These are phyloP conservation scores for Byssothecium circinans DNA, from an alignment of 2,329 filamentous ascomycete species.

Conservation along the genomic window DNA sequence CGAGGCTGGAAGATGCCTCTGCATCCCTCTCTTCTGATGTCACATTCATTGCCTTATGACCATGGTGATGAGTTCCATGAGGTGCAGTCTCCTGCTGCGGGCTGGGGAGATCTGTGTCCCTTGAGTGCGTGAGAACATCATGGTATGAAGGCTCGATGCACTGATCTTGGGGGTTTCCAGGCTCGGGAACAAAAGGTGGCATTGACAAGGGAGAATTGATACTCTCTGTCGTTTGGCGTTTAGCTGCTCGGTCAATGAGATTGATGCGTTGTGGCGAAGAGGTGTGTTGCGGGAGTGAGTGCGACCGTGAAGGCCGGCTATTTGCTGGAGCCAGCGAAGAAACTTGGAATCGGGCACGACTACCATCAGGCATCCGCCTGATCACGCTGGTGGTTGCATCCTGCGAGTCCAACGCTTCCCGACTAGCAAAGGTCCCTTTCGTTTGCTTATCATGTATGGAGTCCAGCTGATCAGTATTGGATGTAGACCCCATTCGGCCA, in stretches of 20 bases:
- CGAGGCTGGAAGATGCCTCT: slow-evolving; percentile 26
- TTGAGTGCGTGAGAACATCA: background rate
- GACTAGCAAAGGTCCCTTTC: slow-evolving; percentile 3
- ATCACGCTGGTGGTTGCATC: slow-evolving; percentile 8
- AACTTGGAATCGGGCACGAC: slow-evolving; percentile 14
- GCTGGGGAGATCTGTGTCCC: background rate
- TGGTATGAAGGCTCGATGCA: background rate
- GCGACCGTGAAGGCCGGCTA: slow-evolving; percentile 22
- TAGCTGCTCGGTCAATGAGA: slow-evolving; percentile 13
- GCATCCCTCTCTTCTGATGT: slow-evolving; percentile 4
- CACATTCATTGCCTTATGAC: slow-evolving; percentile 1
- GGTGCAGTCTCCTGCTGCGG: background rate
- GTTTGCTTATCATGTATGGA: background rate
- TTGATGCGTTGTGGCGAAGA: slow-evolving; percentile 22
- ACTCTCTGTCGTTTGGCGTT: slow-evolving; percentile 7
- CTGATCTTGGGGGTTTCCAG: background rate
- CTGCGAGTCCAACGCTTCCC: slow-evolving; percentile 9
- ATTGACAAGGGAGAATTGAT: slow-evolving; percentile 20
- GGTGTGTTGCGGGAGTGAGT: slow-evolving; percentile 23
- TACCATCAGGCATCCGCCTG: slow-evolving; percentile 10
- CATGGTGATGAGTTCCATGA: background rate
- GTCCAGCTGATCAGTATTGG: slow-evolving; percentile 15
- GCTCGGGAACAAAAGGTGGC: slow-evolving; percentile 13
- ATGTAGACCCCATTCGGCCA: slow-evolving; percentile 7
- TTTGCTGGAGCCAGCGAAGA: slow-evolving; percentile 23